Conservation (phyloP, 1,284 basidiomycete genomes). For the Naganishia albida region DNA sequence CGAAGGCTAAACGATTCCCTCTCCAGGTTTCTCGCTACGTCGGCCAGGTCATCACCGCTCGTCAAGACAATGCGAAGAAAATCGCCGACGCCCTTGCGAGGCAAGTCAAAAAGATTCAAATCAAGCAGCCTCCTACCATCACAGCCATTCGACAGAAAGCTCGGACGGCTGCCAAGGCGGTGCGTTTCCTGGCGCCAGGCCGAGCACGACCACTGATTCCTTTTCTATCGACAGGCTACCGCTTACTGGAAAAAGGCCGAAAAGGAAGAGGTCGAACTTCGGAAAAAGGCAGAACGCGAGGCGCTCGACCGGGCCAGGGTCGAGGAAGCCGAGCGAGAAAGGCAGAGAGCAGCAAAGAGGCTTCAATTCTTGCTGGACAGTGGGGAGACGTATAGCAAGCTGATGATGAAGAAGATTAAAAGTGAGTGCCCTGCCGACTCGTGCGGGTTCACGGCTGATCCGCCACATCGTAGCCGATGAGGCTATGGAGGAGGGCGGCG, state of each 20-base stretch:
- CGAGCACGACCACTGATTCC: neutral
- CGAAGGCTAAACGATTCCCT: conserved; percentile 34
- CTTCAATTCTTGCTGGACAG: conserved; percentile 99
- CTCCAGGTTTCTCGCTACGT: conserved; percentile 73
- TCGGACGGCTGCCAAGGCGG: conserved; percentile 64
- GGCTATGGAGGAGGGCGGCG: conserved; percentile 63
- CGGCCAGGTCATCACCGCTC: conserved; percentile 59
- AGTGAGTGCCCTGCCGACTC: conserved; percentile 59
- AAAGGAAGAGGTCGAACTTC: conserved; percentile 83
- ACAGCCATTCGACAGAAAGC: conserved; percentile 87
- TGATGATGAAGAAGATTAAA: conserved; percentile 97
- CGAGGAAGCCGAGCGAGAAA: conserved; percentile 96
- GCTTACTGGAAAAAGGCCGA: conserved; percentile 99
- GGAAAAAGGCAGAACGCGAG: conserved; percentile 92
- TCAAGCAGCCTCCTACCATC: conserved; percentile 66
- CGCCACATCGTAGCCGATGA: conserved; percentile 68
- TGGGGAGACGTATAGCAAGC: conserved; percentile 98
- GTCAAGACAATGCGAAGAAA: conserved; percentile 68
- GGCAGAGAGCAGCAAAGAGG: conserved; percentile 91
- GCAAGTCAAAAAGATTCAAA: conserved; percentile 63
- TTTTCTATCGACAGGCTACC: conserved; percentile 65
- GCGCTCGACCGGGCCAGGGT: conserved; percentile 83
- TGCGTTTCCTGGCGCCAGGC: conserved; percentile 39
- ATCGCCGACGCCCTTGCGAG: conserved; percentile 74
- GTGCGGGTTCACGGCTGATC: conserved; percentile 8